These are phyloP conservation scores for Hyphodiscus hymeniophilus DNA, from an alignment of 495 filamentous ascomycete species.

Conservation along the genomic window DNA sequence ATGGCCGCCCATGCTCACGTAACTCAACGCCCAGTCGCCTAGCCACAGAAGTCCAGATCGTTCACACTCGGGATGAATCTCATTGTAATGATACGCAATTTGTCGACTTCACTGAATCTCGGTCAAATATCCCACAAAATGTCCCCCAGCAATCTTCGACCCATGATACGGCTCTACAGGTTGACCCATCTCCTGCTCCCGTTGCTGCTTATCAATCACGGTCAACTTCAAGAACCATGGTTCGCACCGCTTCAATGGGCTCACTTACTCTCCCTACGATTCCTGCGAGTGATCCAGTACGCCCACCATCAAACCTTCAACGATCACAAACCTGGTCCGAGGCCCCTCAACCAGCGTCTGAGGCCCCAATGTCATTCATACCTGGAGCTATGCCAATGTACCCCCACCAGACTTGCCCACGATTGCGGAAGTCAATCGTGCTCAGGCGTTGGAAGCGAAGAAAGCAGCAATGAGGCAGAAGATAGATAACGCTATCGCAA, in stretches of 20 bases:
- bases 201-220: background rate
- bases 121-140: background rate
- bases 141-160: background rate
- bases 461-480: slow-evolving; percentile 55
- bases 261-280: slow-evolving; percentile 33
- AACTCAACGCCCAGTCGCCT: background rate
- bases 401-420: background rate
- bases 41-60: background rate
- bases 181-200: background rate
- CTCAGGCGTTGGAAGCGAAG: slow-evolving; percentile 25
- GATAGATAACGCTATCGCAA: slow-evolving; percentile 56
- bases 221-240: slow-evolving; percentile 17
- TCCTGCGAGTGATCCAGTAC: slow-evolving; percentile 49
- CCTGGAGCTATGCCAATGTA: background rate
- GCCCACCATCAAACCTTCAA: slow-evolving; percentile 34
- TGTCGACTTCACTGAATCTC: background rate
- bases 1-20: background rate
- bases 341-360: slow-evolving; percentile 26
- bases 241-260: slow-evolving; percentile 25
- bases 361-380: slow-evolving; percentile 19
- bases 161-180: background rate
- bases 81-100: background rate
- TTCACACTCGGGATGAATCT: background rate
- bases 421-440: slow-evolving; percentile 2
- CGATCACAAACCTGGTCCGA: slow-evolving; percentile 40